A percentile compares a stretch with the other conserved stretches of the same genome.
Conservation (phyloP, 495 filamentous ascomycete species). For the Clohesyomyces aquaticus region DNA sequence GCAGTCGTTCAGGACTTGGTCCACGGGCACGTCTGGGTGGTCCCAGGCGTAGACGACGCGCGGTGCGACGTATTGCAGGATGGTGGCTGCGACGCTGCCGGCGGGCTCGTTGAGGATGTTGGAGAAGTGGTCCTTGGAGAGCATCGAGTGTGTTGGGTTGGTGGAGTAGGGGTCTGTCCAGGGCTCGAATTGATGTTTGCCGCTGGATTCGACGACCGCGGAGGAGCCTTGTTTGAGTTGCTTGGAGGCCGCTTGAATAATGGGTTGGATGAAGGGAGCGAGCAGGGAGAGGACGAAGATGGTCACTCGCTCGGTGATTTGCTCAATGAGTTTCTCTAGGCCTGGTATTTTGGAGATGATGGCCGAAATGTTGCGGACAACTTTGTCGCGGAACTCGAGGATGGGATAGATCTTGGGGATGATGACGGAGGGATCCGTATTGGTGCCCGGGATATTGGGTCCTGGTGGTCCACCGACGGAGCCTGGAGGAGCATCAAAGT, state of each 20-base stretch:
- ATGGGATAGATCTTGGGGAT: slow-evolving; percentile 90
- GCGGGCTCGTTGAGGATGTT: slow-evolving; percentile 89
- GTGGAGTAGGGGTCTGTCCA: slow-evolving; percentile 86
- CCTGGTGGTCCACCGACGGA: slow-evolving; percentile 53
- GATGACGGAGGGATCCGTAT: slow-evolving; percentile 81
- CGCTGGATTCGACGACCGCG: slow-evolving; percentile 75
- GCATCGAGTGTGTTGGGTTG: slow-evolving; percentile 91
- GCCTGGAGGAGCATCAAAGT: slow-evolving; percentile 56
- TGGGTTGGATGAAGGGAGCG: slow-evolving; percentile 84
- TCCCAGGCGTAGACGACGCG: slow-evolving; percentile 91
- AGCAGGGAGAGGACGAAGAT: slow-evolving; percentile 87
- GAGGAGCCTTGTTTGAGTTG: slow-evolving; percentile 82
- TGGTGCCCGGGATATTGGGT: slow-evolving; percentile 69
- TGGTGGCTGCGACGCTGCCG: slow-evolving; percentile 75
- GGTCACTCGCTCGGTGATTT: slow-evolving; percentile 87
- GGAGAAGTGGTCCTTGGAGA: slow-evolving; percentile 96
- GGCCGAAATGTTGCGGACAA: slow-evolving; percentile 78
- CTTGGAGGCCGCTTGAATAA: slow-evolving; percentile 85
- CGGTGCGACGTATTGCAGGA: slow-evolving; percentile 83
- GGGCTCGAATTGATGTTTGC: slow-evolving; percentile 83
- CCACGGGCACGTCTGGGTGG: slow-evolving; percentile 73
- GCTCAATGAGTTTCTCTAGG: slow-evolving; percentile 81
- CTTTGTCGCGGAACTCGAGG: slow-evolving; percentile 88
- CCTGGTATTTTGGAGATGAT: slow-evolving; percentile 93
- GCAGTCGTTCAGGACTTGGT: slow-evolving; percentile 79